Evolutionary conservation across 192 early-diverging fungal genomes (phyloP), one percentile per base, ranked within the genome.

Genomic region (Coemansia sp.): DNA sequence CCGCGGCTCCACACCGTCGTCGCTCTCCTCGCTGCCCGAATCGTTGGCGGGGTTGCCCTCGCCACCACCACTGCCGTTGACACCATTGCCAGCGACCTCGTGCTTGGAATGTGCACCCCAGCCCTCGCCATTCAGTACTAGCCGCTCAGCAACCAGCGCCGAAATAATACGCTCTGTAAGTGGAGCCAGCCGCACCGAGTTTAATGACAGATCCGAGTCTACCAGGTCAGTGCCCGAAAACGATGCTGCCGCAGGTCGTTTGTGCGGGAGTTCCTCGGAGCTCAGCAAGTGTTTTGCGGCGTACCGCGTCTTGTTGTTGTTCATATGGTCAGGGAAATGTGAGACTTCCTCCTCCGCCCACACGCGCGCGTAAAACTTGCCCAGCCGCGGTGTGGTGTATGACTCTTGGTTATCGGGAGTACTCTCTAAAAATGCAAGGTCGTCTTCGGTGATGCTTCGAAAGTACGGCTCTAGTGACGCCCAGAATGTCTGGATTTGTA

Each of bases 401-500:
- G 87, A 86, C 35, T 88, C 89, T 11, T 89, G 79, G 37, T 86
- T 85, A 62, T 95, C 92, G 5, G 63, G 65, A 1, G 58, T 49
- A 59, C 37, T 64, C 64, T 92, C 85, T 62, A 98, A 70, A 55
- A 88, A 86, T 12, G 73, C 69, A 24, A 95, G 59, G 72, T 98
- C 96, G 16, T 91, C 90, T 56, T 96, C 93, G 18, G 83, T 86
- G 49, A 97, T 84, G 34, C 79, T 81, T 18, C 94, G 78, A 66
- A 93, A 94, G 65, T 90, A 96, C 65, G 94, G 93, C 20, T 97
- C 96, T 47, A 90, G 77, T 7, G 89, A 91, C 7, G 83, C 63
- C 90, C 89, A 95, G 67, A 93, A 98, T 5, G 87, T 86, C 15
- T 86, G 85, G 50, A 94, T 91, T n/a, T 93, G 91, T 20, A 95